These are phyloP conservation scores for Purpureocillium lavendulum DNA, from an alignment of 2,329 filamentous ascomycete species.

Conservation along the genomic window DNA sequence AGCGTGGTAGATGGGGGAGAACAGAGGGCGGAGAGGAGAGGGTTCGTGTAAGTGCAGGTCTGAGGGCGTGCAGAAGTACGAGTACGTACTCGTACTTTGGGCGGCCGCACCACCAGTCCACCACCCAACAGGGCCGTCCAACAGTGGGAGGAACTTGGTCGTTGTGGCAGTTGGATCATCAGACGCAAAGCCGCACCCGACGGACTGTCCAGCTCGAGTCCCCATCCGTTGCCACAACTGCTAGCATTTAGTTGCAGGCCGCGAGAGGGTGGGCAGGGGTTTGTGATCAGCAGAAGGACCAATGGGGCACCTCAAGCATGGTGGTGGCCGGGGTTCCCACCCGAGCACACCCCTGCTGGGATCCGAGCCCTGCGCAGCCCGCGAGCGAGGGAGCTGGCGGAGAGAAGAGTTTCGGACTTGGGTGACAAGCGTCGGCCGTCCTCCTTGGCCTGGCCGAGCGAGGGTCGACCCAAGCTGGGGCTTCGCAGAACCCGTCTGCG, in stretches of 20 bases:
- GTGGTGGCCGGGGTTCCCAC: slow-evolving; percentile 5
- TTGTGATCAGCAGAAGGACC: slow-evolving; percentile 4
- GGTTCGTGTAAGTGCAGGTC: not conserved
- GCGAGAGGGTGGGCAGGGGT: slow-evolving; percentile 2
- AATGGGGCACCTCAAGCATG: slow-evolving; percentile 2
- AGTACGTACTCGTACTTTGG: too few relatives aligned
- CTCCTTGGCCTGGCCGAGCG: too few relatives aligned
- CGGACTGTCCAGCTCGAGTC: not conserved
- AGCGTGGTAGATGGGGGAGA: not conserved
- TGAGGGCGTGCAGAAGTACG: not conserved
- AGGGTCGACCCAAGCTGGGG: too few relatives aligned
- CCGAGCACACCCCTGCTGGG: slow-evolving; percentile 1
- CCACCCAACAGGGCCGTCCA: too few relatives aligned
- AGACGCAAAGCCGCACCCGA: slow-evolving; percentile 2
- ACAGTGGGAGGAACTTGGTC: too few relatives aligned
- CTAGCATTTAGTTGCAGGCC: not conserved
- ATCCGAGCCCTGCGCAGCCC: not conserved
- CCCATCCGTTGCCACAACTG: too few relatives aligned
- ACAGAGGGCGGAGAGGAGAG: not conserved
- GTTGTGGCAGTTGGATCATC: not conserved
- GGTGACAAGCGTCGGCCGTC: not conserved
- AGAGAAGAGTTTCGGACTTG: not conserved
- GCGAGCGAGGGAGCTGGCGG: not conserved
- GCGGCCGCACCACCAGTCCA: too few relatives aligned
- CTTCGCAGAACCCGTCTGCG: too few relatives aligned